Evolutionary conservation across 2,329 filamentous ascomycete genomes (phyloP).

Genomic region (Chaetomium strumarium): DNA sequence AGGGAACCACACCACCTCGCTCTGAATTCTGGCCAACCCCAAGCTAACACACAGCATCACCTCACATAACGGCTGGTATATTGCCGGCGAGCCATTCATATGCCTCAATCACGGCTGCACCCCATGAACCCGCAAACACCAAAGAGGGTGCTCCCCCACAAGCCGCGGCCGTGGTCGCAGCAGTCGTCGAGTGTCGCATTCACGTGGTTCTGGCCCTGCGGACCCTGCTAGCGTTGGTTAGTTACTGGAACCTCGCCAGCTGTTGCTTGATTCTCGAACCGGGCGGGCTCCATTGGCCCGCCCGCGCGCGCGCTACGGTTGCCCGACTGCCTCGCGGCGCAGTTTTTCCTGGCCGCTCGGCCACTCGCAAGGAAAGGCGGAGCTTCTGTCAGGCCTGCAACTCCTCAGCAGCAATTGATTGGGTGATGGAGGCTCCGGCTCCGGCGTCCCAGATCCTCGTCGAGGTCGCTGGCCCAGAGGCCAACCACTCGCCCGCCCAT

Average conservation of each 20-base stretch:
- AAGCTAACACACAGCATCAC: not conserved
- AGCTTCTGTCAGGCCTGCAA: slow-evolving; percentile 14
- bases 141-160: not conserved
- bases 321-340: slow-evolving; percentile 12
- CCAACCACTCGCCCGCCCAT: slow-evolving; percentile 8
- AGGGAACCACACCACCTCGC: too few species aligned
- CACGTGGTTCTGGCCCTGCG: not conserved
- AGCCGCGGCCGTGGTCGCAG: not conserved
- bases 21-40: not conserved
- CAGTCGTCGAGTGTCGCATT: not conserved
- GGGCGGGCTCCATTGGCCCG: slow-evolving; percentile 6
- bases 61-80: not conserved
- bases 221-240: not conserved
- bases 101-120: not conserved
- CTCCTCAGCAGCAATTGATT: slow-evolving; percentile 17
- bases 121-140: not conserved
- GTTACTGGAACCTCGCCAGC: not conserved
- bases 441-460: slow-evolving; percentile 9
- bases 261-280: too few species aligned
- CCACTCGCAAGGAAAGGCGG: too few species aligned
- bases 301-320: slow-evolving; percentile 8
- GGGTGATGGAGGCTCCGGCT: slow-evolving; percentile 16
- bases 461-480: not conserved
- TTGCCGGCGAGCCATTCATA: not conserved
- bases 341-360: not conserved